Percentiles rank a stretch among this genome's conserved stretches.
phyloP scores from a whole-genome alignment of 148 eudicot genomes.

The Linanthus parryae region DNA sequence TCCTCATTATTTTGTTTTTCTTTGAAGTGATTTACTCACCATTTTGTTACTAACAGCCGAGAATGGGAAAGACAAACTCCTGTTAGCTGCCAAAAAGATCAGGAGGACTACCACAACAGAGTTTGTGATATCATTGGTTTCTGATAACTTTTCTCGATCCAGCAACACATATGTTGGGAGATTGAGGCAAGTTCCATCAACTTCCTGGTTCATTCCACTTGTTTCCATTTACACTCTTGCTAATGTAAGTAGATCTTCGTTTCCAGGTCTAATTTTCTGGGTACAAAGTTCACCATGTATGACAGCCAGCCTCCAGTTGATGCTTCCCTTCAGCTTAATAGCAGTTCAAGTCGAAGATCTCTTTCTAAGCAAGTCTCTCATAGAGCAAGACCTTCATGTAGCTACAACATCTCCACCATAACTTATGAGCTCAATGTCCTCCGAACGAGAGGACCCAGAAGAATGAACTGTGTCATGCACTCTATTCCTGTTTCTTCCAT shows the following conservation, averaged over 20 bases:
- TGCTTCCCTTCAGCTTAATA: conserved; percentile 19
- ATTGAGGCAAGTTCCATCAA: conserved; percentile 31
- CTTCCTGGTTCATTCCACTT: neutral
- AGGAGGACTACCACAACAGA: conserved; percentile 53
- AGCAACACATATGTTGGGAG: conserved; percentile 47
- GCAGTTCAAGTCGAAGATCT: conserved; percentile 37
- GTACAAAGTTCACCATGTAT: conserved; percentile 57
- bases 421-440: conserved; percentile 29
- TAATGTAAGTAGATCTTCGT: conserved; percentile 4
- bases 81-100: conserved; percentile 51
- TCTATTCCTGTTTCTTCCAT: conserved; percentile 22
- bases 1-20: too few relatives aligned
- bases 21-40: neutral
- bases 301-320: conserved; percentile 43
- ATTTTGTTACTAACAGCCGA: conserved; percentile 31
- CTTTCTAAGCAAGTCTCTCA: conserved; percentile 52
- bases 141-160: conserved; percentile 56
- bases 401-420: conserved; percentile 22
- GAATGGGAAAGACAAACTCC: conserved; percentile 43
- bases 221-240: too few relatives aligned
- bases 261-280: conserved; percentile 60
- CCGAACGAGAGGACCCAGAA: conserved; percentile 30
- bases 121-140: conserved; percentile 48
- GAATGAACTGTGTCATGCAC: conserved; percentile 25
- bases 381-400: conserved; percentile 36